Evolutionary conservation across 2,329 filamentous ascomycete genomes (phyloP), one percentile per base, ranked within the genome.

Genomic region (Colletotrichum cuscutae): DNA sequence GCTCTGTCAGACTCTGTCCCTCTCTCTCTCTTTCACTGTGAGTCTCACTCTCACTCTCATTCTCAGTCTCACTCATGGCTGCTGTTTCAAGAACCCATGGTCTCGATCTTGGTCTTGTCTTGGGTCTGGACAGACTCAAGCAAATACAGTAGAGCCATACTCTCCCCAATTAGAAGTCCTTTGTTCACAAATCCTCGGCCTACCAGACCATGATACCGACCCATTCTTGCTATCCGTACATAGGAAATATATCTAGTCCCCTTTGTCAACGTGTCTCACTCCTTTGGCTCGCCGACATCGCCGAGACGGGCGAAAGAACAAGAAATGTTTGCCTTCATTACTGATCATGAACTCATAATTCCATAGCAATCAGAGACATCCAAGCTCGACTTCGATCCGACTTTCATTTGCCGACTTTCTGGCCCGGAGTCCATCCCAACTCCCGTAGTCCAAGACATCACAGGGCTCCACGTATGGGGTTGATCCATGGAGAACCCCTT

Each of bases 331-430:
- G 37, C 15, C 42, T 49, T 22, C 42, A 22, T 49, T n/a, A n/a
- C 37, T 42, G 42, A n/a, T 22, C 3, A 49, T 49, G 8, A 26
- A 22, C 4, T 49, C 32, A 15, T 54, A 42, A 19, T 42, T 19
- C 15, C 22, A 30, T 37, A 26, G 58, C 53, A 49, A 15, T 26
- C 19, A 49, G 49, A 7, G 37, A 46, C 65, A 72, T 19, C 59
- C 24, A 15, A 64, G 26, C 11, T 54, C 57, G 12, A 24, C 35
- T 37, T 53, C 65, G 65, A 60, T 68, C 59, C 65, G 65, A 52
- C 52, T 11, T 53, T 56, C 42, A 68, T 42, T 15, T 72, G 69
- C 69, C 65, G 69, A 72, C 13, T 58, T 32, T 63, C 58, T 72
- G 59, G 35, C 59, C 69, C 65, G 69, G 58, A 24, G 24, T 37